Percentiles rank a stretch among this genome's conserved stretches.
Conservation (phyloP, 441 rosid species). For the Eutrema salsugineum region DNA sequence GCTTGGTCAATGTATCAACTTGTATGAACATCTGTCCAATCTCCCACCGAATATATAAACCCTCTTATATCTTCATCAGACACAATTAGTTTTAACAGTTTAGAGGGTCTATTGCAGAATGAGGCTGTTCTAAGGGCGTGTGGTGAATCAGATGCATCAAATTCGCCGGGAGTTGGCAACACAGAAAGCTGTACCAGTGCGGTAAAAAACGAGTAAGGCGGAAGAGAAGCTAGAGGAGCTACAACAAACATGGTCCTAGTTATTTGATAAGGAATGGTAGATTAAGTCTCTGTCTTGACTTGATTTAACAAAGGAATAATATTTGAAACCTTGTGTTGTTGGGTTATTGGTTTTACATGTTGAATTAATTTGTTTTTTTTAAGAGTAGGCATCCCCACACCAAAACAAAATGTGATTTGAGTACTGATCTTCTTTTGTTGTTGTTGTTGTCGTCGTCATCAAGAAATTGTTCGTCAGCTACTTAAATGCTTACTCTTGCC, state of each 20-base stretch:
- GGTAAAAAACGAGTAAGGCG: slow-evolving; percentile 2
- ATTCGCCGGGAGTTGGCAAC: slow-evolving; percentile 26
- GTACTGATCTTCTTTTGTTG: neutral
- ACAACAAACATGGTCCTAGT: neutral
- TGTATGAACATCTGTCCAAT: neutral
- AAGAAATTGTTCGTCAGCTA: neutral
- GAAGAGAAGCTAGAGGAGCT: slow-evolving; percentile 21
- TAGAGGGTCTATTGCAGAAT: slow-evolving; percentile 46
- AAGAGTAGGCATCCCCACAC: neutral
- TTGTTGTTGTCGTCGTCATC: neutral
- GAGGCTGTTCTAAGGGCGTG: slow-evolving; percentile 83
- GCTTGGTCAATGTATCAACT: neutral
- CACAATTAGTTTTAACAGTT: neutral
- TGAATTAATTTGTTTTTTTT: neutral
- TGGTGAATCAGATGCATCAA: slow-evolving; percentile 49
- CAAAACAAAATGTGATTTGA: neutral
- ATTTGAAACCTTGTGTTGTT: slow-evolving; percentile 6
- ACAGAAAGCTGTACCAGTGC: slow-evolving; percentile 25
- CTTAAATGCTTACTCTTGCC: neutral
- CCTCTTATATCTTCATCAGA: neutral
- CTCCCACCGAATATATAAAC: neutral
- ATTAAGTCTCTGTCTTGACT: neutral
- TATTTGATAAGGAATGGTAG: neutral
- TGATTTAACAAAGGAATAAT: slow-evolving; percentile 1
- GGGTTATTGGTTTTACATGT: slow-evolving; percentile 8